Conservation (phyloP, 1,284 basidiomycete species). For the Heliocybe sulcata region DNA sequence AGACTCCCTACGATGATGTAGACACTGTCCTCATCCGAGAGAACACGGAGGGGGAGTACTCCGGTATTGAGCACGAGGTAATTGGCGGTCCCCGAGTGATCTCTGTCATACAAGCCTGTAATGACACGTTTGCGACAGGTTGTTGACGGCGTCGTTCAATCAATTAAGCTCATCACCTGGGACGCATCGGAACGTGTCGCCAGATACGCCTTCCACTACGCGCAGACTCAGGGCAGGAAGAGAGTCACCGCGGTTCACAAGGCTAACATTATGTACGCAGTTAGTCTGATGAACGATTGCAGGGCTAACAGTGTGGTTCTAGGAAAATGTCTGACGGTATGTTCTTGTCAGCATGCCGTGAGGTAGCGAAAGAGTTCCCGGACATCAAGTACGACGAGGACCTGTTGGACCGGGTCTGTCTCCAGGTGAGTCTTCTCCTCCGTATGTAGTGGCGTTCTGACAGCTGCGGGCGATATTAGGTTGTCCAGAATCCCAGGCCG, state of each 20-base stretch:
- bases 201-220: conserved; percentile 98
- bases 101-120: conserved; percentile 9
- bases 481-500: conserved; percentile 90
- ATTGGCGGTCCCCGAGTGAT: conserved; percentile 8
- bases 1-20: conserved; percentile 98
- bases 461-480: conserved; percentile 33
- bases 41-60: conserved; percentile 99
- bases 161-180: conserved; percentile 99
- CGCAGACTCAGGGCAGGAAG: conserved; percentile 79
- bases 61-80: conserved; percentile 97
- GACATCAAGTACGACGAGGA: conserved; percentile 96
- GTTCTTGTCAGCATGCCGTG: conserved; percentile 97
- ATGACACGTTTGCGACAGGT: conserved; percentile 37
- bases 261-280: conserved; percentile 92
- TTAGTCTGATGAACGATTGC: conserved; percentile 1
- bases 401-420: conserved; percentile 93
- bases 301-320: conserved; percentile 6
- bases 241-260: conserved; percentile 99
- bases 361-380: conserved; percentile 95
- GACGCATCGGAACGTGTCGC: conserved; percentile 98
- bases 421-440: conserved; percentile 51
- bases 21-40: conserved; percentile 98
- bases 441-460: background rate
- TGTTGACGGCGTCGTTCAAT: conserved; percentile 98
- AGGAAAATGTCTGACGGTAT: conserved; percentile 99